Conservation (phyloP, 23 red algal genomes). For the Gracilariopsis chorda region DNA sequence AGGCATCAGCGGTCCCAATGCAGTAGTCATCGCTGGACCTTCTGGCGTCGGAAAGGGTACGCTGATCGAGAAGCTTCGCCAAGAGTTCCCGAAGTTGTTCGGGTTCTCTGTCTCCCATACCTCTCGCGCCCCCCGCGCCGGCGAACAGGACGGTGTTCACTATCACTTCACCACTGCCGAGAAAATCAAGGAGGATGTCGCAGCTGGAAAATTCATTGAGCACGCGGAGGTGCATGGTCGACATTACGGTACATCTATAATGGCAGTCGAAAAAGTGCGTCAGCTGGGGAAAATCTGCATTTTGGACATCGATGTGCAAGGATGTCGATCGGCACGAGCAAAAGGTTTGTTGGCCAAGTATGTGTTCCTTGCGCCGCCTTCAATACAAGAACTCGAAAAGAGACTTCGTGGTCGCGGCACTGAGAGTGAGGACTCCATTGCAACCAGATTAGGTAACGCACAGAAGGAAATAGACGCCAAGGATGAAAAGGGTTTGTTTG, state of each 20-base stretch:
- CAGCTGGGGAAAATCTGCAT: conserved; percentile 73
- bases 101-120: conserved; percentile 95
- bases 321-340: conserved; percentile 79
- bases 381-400: conserved; percentile 75
- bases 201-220: conserved; percentile 86
- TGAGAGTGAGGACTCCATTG: conserved; percentile 73
- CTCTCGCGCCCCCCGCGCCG: conserved; percentile 85
- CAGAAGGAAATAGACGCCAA: conserved; percentile 78
- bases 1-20: not conserved
- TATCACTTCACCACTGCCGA: conserved; percentile 91
- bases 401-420: conserved; percentile 84
- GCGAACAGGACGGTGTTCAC: conserved; percentile 85
- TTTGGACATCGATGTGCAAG: conserved; percentile 98
- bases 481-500: conserved; percentile 82
- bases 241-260: conserved; percentile 84
- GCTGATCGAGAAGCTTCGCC: conserved; percentile 71
- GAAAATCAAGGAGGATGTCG: conserved; percentile 62
- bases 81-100: conserved; percentile 54
- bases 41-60: conserved; percentile 98
- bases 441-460: conserved; percentile 65
- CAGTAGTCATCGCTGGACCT: conserved; percentile 86
- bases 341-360: conserved; percentile 69
- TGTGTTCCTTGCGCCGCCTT: conserved; percentile 91
- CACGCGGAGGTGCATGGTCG: conserved; percentile 91
- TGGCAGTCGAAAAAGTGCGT: conserved; percentile 75